Base-by-base conservation (phyloP, 768 basidiomycete genomes). In the Boletus patriciae region DNA sequence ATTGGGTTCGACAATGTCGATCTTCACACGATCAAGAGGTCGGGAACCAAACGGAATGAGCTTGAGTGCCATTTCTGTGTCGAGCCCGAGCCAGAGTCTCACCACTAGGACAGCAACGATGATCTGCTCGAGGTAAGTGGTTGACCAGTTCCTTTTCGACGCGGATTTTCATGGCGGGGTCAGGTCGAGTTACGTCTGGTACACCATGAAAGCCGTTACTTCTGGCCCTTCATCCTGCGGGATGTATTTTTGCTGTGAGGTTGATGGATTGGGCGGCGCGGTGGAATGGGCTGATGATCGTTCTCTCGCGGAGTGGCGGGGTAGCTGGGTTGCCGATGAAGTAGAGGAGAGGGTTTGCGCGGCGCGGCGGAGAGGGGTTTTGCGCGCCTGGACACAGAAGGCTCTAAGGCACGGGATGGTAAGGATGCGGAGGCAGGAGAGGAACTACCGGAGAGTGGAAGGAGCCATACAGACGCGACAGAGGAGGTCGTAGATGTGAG, bases 241-340 rank as follows among this genome's bases (percentile, higher is more conserved):
- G n/a, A 38, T 29, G 27, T 62, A 49, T 21, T n/a, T 49, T 34
- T 9, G 13, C 16, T 47, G 50, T 40, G 58, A 38, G 9, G 29
- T 18, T 8, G 51, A 40, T 25, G 55, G 51, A n/a, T 25, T 12
- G 1, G 52, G 45, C 18, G 29, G 5, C 1, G 49, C 13, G 3
- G 44, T 45, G 34, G 68, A 64, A 21, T 60, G 60, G 21, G 59
- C 61, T 11, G 66, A 64, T 11, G 64, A 68, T 15, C 66, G 64
- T 42, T 42, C 49, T 41, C 66, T 46, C 3, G 50, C 31, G 7
- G 54, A 36, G 15, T 41, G 43, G n/a, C 55, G 58, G 9, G 38
- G 37, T 23, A 46, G 45, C 25, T 57, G 66, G 42, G 65, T 50
- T 11, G 38, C 31, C 9, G 64, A 66, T 2, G 64, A 63, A 3